phyloP scores from a whole-genome alignment of 2,329 filamentous ascomycete genomes.

The Monosporascus sp. region DNA sequence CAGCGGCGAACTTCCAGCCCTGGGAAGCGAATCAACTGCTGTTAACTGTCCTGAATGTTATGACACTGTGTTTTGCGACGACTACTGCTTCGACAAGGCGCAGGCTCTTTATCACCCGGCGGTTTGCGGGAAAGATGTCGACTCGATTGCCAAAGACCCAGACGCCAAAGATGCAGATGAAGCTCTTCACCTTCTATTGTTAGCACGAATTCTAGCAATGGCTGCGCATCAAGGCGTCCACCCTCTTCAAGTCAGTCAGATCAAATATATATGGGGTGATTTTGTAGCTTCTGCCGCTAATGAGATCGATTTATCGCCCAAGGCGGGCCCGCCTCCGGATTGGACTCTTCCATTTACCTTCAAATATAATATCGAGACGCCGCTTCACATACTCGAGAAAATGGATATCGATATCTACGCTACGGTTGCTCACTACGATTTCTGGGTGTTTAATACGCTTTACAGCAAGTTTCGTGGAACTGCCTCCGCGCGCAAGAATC shows the following conservation, averaged over 20 bases:
- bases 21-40: conserved; percentile 41
- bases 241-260: conserved; percentile 57
- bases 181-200: conserved; percentile 57
- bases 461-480: conserved; percentile 92
- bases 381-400: conserved; percentile 73
- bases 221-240: conserved; percentile 54
- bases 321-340: conserved; percentile 50
- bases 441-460: conserved; percentile 86
- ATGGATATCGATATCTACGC: conserved; percentile 77
- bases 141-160: conserved; percentile 59
- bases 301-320: conserved; percentile 48
- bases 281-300: conserved; percentile 50
- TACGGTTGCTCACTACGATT: conserved; percentile 53
- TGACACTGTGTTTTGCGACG: conserved; percentile 62
- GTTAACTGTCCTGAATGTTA: conserved; percentile 56
- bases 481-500: conserved; percentile 76
- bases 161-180: conserved; percentile 54
- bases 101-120: conserved; percentile 57
- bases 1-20: conserved; percentile 62
- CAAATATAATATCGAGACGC: conserved; percentile 66
- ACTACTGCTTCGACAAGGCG: conserved; percentile 53
- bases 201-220: conserved; percentile 60
- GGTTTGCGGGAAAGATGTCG: conserved; percentile 61
- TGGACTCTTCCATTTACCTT: conserved; percentile 76
- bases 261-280: conserved; percentile 66